Percentiles rank a stretch among this genome's conserved stretches.
These are phyloP conservation scores for Crepidotus variabilis DNA, from an alignment of 768 basidiomycete genomes.

Conservation along the genomic window DNA sequence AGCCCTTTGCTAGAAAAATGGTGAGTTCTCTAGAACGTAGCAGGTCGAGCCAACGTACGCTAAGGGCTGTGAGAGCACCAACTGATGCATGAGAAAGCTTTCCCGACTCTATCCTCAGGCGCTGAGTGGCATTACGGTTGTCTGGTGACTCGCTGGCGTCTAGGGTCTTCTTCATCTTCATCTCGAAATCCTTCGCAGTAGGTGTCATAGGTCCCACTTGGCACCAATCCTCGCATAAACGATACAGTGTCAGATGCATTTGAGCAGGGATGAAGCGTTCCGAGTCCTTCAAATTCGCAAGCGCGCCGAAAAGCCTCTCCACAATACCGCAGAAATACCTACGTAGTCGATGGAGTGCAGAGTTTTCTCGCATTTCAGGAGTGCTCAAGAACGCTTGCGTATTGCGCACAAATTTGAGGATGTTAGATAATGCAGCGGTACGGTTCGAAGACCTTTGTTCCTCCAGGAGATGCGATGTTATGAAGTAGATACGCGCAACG, in stretches of 20 bases:
- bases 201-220: constrained; percentile 77
- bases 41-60: constrained; percentile 50
- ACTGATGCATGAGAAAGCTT: constrained; percentile 76
- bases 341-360: constrained; percentile 74
- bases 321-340: constrained; percentile 90
- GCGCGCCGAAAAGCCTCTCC: constrained; percentile 78
- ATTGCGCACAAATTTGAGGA: constrained; percentile 83
- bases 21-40: background rate
- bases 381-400: constrained; percentile 76
- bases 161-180: constrained; percentile 66
- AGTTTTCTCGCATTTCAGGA: constrained; percentile 69
- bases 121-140: constrained; percentile 49
- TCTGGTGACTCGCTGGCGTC: constrained; percentile 52
- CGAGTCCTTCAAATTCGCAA: constrained; percentile 64
- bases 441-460: constrained; percentile 65
- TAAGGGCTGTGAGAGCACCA: constrained; percentile 84
- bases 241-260: constrained; percentile 76
- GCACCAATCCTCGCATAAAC: constrained; percentile 93
- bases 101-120: constrained; percentile 67
- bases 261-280: constrained; percentile 75
- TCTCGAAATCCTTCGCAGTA: constrained; percentile 62
- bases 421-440: constrained; percentile 70
- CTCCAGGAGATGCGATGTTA: constrained; percentile 76
- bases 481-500: constrained; percentile 83
- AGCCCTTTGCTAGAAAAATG: constrained; percentile 60